These are phyloP conservation scores for Cenchrus fungigraminus DNA, from an alignment of 176 grass and related monocot species.

Conservation along the genomic window DNA sequence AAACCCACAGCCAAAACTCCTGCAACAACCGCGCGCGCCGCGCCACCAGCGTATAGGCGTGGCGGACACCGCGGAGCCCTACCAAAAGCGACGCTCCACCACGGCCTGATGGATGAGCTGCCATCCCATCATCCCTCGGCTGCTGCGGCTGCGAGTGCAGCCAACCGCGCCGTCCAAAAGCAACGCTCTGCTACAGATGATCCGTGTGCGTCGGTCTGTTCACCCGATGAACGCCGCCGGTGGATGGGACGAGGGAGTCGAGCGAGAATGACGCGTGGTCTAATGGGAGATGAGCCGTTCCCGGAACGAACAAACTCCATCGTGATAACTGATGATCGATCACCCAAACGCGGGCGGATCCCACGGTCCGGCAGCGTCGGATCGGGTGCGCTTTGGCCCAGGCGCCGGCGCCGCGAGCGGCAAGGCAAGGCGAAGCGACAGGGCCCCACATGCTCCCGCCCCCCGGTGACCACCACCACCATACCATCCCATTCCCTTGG, in stretches of 20 bases:
- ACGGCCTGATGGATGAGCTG: too few relatives aligned
- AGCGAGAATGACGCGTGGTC: not conserved
- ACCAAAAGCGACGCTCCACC: constrained; percentile 34
- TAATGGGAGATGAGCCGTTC: not conserved
- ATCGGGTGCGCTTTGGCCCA: not conserved
- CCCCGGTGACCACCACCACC: not conserved
- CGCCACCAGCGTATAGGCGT: not conserved
- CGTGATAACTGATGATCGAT: not conserved
- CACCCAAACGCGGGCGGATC: not conserved
- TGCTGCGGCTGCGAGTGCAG: not conserved
- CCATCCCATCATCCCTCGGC: too few relatives aligned
- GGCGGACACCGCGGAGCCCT: not conserved
- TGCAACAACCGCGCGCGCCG: not conserved
- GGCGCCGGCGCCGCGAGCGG: not conserved
- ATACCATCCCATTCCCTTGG: not conserved
- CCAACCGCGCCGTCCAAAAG: constrained; percentile 12
- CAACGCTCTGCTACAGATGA: not conserved
- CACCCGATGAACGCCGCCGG: not conserved
- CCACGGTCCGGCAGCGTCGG: not conserved
- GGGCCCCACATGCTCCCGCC: constrained; percentile 15
- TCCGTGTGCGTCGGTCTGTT: not conserved
- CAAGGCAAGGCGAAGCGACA: constrained; percentile 8
- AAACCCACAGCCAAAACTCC: not conserved
- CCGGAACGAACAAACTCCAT: not conserved
- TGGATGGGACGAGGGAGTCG: not conserved